These are phyloP conservation scores for Camellia granthamiana DNA, from an alignment of 148 eudicot species.

Conservation along the genomic window DNA sequence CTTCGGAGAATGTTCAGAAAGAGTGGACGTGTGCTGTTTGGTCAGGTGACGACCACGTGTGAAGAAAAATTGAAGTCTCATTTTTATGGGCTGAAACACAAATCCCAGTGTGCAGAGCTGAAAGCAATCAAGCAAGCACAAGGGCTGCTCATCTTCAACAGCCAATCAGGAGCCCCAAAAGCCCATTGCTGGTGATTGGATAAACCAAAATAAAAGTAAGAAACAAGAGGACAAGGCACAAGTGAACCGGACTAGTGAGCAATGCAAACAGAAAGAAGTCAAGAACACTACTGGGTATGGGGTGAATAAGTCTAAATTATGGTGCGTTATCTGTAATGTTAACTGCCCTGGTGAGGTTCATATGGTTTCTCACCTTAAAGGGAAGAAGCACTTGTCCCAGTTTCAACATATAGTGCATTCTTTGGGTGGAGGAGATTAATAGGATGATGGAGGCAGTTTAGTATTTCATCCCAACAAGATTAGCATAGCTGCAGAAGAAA, in stretches of 20 bases:
- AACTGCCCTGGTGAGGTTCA: background rate
- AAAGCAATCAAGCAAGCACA: slow-evolving; percentile 1
- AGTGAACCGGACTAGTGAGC: too few species aligned
- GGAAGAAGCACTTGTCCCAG: slow-evolving; percentile 16
- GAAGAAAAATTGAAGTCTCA: slow-evolving; percentile 13
- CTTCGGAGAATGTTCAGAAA: slow-evolving; percentile 12
- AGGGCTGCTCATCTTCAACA: background rate
- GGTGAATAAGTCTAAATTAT: background rate
- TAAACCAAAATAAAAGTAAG: background rate
- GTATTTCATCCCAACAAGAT: too few species aligned
- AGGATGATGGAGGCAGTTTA: background rate
- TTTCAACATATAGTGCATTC: background rate
- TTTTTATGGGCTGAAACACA: slow-evolving; percentile 22
- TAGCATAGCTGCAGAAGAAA: background rate
- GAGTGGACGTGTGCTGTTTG: slow-evolving; percentile 23
- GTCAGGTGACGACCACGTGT: slow-evolving; percentile 7
- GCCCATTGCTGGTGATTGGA: background rate
- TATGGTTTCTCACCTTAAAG: slow-evolving; percentile 2
- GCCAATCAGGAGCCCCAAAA: background rate
- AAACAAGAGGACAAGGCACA: background rate
- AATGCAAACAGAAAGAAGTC: too few species aligned
- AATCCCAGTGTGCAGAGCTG: slow-evolving; percentile 2
- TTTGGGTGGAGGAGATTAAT: background rate
- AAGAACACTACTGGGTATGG: too few species aligned
- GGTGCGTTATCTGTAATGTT: slow-evolving; percentile 13